Conservation (phyloP, 129 eudicot genomes). For the Tanacetum coccineum region DNA sequence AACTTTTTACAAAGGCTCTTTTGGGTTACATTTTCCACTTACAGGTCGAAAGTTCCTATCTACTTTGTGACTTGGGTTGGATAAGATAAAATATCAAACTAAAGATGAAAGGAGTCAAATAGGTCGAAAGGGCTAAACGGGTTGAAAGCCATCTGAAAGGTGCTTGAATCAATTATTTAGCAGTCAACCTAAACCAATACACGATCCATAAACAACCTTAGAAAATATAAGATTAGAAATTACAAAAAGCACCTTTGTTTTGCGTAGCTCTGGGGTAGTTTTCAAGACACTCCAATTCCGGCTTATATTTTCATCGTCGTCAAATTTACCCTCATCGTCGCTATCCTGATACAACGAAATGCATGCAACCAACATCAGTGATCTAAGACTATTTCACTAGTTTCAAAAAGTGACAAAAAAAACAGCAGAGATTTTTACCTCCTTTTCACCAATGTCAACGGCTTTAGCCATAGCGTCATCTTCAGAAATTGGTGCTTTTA, state of each 20-base stretch:
- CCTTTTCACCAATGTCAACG: constrained; percentile 96
- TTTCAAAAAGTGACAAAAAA: not conserved
- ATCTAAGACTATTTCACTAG: not conserved
- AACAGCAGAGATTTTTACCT: constrained; percentile 43
- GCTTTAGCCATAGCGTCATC: constrained; percentile 99
- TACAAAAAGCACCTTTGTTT: constrained; percentile 64
- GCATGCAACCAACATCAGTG: constrained; percentile 6
- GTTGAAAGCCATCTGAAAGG: too few relatives aligned
- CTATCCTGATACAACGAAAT: constrained; percentile 46
- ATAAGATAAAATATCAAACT: too few relatives aligned
- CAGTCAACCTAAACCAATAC: constrained; percentile 1
- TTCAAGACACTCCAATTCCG: constrained; percentile 94
- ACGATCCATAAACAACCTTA: not conserved
- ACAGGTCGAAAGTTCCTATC: too few relatives aligned
- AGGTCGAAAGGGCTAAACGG: too few relatives aligned
- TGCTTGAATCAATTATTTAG: too few relatives aligned
- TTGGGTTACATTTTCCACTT: too few relatives aligned
- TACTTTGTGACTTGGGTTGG: too few relatives aligned
- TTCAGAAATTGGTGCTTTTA: constrained; percentile 32
- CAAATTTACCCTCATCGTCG: constrained; percentile 59
- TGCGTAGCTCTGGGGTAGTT: constrained; percentile 75
- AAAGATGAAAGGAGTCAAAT: too few relatives aligned
- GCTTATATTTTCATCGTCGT: constrained; percentile 66
- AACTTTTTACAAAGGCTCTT: too few relatives aligned
- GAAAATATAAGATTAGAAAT: not conserved